Evolutionary conservation across 768 basidiomycete genomes (phyloP), one percentile per base, ranked within the genome.

Genomic region (Leccinum broughii): DNA sequence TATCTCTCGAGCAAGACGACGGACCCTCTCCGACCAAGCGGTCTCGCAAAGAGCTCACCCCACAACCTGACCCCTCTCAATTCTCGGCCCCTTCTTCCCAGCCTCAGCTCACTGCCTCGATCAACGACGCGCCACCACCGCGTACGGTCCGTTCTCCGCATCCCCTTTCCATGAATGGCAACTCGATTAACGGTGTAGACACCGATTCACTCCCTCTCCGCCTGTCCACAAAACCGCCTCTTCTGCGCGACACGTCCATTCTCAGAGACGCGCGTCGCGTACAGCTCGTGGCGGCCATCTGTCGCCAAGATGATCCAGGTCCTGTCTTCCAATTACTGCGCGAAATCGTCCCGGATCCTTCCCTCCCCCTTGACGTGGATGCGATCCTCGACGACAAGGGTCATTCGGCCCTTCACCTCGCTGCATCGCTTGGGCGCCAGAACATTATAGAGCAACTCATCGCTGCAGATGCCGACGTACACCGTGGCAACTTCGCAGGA

Each of bases 331-430:
- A 88, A 52, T 76, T 87, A 28, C 74, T 93, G 22, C 87, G 87
- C 49, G 87, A 87, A 70, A 79, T 88, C 22, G 78, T 83, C 6
- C 77, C 83, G 1, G 71, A 80, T 56, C 68, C 75, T 15, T 69
- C 72, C 24, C 58, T 69, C 17, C 68, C 73, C 6, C 57, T 68
- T 39, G 92, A 95, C 60, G 77, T 93, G 52, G 91, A 98, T 70
- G 80, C 83, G n/a, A 81, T 96, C 46, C 83, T 99, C 46, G 97
- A 99, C 67, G 93, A 97, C 64, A 90, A 94, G 67, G 93, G 93
- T 0, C 97, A 99, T 72, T 93, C 95, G 0, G 90, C 95, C 10
- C 80, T 99, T 14, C 97, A 99, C 72, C 83, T 98, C 62, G 95
- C 97, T 1, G 88, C 94, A 6, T 92, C 94, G 49, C 80, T 98